Percentiles rank a stretch among this genome's conserved stretches.
phyloP scores from a whole-genome alignment of 2,329 filamentous ascomycete species.

The Xylariales sp. region DNA sequence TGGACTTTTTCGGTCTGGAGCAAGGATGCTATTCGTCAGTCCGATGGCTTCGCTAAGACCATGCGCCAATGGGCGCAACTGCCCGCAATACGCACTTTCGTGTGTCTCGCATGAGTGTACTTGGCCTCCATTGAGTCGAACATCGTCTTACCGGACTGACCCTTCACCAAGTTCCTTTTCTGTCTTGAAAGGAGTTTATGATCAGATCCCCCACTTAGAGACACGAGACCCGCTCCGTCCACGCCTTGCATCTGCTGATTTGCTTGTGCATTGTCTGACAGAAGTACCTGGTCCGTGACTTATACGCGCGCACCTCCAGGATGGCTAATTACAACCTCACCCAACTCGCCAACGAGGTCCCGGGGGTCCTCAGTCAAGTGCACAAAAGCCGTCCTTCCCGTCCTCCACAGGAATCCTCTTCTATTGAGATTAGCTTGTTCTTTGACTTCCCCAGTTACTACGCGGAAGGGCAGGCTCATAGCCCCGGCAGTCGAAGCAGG shows the following conservation, averaged over 20 bases:
- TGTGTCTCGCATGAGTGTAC: too few relatives aligned
- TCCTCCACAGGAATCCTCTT: not conserved
- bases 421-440: constrained; percentile 6
- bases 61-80: too few relatives aligned
- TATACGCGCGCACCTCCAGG: constrained; percentile 10
- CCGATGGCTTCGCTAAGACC: too few relatives aligned
- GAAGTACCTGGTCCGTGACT: constrained; percentile 10
- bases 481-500: too few relatives aligned
- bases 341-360: constrained; percentile 10
- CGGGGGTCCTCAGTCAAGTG: constrained; percentile 9
- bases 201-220: constrained; percentile 9
- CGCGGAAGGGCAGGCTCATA: too few relatives aligned
- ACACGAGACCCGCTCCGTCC: constrained; percentile 9
- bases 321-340: constrained; percentile 5
- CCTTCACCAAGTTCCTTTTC: constrained; percentile 9
- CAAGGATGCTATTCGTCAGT: too few relatives aligned
- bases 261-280: constrained; percentile 5
- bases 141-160: too few relatives aligned
- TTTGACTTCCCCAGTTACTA: too few relatives aligned
- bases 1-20: too few relatives aligned
- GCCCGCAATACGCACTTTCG: too few relatives aligned
- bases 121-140: too few relatives aligned
- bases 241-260: constrained; percentile 7
- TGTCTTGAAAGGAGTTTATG: constrained; percentile 6
- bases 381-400: constrained; percentile 3